Evolutionary conservation across 2,329 filamentous ascomycete genomes (phyloP).

Genomic region (Raffaelea arxii): DNA sequence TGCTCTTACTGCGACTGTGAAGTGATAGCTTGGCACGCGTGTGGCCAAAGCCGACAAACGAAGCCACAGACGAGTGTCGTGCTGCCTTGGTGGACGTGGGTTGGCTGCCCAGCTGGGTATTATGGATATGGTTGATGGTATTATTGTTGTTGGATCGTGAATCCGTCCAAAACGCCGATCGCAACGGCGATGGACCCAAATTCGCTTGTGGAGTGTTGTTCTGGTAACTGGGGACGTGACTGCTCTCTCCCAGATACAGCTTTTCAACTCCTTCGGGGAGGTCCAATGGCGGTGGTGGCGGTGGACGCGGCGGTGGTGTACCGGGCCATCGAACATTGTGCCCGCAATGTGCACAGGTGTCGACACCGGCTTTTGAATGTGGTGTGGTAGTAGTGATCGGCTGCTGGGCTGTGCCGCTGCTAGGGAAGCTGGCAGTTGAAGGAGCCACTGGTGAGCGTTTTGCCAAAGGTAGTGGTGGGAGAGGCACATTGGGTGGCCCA

Average conservation of each 20-base stretch:
- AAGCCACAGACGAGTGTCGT: neutral
- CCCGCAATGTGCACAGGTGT: too few species aligned
- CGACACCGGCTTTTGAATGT: too few species aligned
- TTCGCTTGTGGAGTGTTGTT: neutral
- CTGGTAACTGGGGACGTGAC: neutral
- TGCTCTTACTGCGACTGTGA: slow-evolving; percentile 12
- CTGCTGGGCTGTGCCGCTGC: too few species aligned
- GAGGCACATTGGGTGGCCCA: neutral
- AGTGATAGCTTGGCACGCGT: neutral
- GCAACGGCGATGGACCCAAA: neutral
- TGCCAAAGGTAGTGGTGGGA: neutral
- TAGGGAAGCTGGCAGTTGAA: too few species aligned
- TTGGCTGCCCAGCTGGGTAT: too few species aligned
- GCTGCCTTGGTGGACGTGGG: neutral
- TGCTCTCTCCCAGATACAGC: too few species aligned
- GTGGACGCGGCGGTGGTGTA: neutral
- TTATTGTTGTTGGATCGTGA: neutral
- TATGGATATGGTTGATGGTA: neutral
- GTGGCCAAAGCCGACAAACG: neutral
- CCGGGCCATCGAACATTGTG: neutral
- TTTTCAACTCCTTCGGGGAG: too few species aligned
- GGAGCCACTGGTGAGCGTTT: too few species aligned
- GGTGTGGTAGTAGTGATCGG: too few species aligned
- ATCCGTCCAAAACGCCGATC: neutral
- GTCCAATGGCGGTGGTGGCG: neutral